A percentile compares a stretch with the other conserved stretches of the same genome.
Evolutionary conservation across 2,329 filamentous ascomycete species (phyloP).

Genomic region (Trichoderma gracile): DNA sequence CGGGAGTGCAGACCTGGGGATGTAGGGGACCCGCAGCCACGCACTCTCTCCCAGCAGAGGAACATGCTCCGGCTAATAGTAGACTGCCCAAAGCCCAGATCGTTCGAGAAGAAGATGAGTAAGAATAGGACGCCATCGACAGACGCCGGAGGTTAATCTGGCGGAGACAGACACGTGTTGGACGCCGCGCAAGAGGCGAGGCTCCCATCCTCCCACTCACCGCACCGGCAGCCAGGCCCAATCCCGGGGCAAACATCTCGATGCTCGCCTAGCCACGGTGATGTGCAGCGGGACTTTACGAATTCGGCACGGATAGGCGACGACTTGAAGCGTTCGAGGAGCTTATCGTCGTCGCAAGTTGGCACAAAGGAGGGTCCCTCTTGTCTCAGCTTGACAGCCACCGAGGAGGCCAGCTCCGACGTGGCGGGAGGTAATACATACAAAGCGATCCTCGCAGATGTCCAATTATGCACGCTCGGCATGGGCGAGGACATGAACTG

Average conservation of each 20-base stretch:
- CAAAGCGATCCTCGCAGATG: neutral
- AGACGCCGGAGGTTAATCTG: conserved; percentile 1
- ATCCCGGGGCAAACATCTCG: neutral
- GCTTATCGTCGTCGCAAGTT: conserved; percentile 15
- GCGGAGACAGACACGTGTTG: conserved; percentile 19
- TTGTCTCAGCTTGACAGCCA: conserved; percentile 18
- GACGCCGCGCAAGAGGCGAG: neutral
- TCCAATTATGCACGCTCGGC: neutral
- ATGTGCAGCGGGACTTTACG: conserved; percentile 12
- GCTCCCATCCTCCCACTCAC: neutral
- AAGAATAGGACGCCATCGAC: neutral
- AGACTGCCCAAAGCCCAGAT: neutral
- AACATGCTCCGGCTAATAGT: conserved; percentile 5
- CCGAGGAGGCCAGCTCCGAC: conserved; percentile 1
- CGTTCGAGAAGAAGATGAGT: neutral
- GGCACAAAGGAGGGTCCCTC: conserved; percentile 16
- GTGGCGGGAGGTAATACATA: too few species aligned
- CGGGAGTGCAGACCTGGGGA: conserved; percentile 8
- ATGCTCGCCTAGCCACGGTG: conserved; percentile 3
- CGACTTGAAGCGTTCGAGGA: conserved; percentile 13
- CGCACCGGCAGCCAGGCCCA: neutral
- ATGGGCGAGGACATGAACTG: neutral
- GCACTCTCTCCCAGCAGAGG: conserved; percentile 5
- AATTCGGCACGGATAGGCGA: conserved; percentile 16
- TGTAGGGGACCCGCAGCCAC: conserved; percentile 12